Conservation (phyloP, 495 filamentous ascomycete species). For the Thozetella sp. region DNA sequence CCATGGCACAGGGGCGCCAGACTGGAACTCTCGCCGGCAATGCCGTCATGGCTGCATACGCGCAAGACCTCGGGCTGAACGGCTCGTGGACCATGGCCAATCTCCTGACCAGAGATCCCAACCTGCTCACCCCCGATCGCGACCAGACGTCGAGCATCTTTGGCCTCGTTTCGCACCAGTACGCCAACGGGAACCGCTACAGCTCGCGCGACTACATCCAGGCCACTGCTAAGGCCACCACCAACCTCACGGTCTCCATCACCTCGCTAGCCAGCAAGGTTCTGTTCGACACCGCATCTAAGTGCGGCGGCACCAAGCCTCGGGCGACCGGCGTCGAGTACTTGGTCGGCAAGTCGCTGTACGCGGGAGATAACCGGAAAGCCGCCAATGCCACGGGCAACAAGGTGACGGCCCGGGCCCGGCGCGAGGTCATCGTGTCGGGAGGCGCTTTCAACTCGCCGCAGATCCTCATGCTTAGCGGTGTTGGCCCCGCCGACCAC, state of each 20-base stretch:
- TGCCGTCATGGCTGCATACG: conserved; percentile 26
- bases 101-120: conserved; percentile 33
- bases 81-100: conserved; percentile 19
- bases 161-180: conserved; percentile 30
- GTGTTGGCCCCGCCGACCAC: conserved; percentile 34
- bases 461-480: conserved; percentile 49
- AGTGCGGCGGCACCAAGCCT: conserved; percentile 18
- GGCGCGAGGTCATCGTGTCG: conserved; percentile 55
- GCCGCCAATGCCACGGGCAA: conserved; percentile 27
- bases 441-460: conserved; percentile 54
- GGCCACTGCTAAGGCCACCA: conserved; percentile 16
- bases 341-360: conserved; percentile 31
- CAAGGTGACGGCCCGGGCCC: conserved; percentile 31
- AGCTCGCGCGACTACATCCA: conserved; percentile 36
- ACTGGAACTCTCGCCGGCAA: conserved; percentile 23
- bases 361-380: conserved; percentile 25
- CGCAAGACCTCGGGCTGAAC: conserved; percentile 23
- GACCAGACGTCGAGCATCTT: conserved; percentile 33
- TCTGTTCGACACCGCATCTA: conserved; percentile 25
- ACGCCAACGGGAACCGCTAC: conserved; percentile 33
- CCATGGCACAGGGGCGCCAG: conserved; percentile 20
- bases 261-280: conserved; percentile 34
- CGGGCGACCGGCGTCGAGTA: conserved; percentile 32
- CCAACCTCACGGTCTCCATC: conserved; percentile 31
- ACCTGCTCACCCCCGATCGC: conserved; percentile 24